phyloP scores from a whole-genome alignment of 495 filamentous ascomycete genomes.

The Xylaria flabelliformis region DNA sequence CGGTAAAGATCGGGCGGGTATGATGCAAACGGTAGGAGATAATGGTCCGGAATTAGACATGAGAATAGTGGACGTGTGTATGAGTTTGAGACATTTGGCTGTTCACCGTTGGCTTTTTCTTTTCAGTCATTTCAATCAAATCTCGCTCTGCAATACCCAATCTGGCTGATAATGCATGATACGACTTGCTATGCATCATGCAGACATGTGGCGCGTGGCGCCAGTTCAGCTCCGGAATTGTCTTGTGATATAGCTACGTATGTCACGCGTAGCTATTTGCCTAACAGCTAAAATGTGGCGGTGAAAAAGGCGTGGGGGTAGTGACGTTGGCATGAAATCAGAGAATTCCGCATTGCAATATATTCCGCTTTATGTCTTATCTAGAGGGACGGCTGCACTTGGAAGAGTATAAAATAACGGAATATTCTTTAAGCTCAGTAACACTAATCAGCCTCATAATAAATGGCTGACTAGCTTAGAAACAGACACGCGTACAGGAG shows the following conservation, averaged over 20 bases:
- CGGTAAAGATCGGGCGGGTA: not conserved
- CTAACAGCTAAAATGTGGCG: not conserved
- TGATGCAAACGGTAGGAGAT: not conserved
- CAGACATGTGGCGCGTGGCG: slow-evolving; percentile 1
- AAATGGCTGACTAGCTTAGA: not conserved
- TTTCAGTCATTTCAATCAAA: not conserved
- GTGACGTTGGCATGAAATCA: slow-evolving; percentile 1
- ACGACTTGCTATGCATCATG: slow-evolving; percentile 6
- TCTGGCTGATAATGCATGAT: slow-evolving; percentile 7
- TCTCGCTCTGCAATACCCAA: not conserved
- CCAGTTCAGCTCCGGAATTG: slow-evolving; percentile 4
- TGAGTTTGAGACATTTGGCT: slow-evolving; percentile 17
- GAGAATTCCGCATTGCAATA: not conserved
- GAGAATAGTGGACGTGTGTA: not conserved
- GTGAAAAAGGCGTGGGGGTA: not conserved
- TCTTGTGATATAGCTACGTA: slow-evolving; percentile 9
- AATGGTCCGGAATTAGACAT: not conserved
- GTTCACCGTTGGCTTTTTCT: not conserved
- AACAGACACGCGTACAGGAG: not conserved
- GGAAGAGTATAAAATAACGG: not conserved
- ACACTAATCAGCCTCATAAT: not conserved
- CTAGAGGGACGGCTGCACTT: not conserved
- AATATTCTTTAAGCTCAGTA: not conserved
- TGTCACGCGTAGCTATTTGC: not conserved
- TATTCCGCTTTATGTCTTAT: not conserved